Base-by-base conservation (phyloP, 345 rosid species). In the Populus pruinosa region DNA sequence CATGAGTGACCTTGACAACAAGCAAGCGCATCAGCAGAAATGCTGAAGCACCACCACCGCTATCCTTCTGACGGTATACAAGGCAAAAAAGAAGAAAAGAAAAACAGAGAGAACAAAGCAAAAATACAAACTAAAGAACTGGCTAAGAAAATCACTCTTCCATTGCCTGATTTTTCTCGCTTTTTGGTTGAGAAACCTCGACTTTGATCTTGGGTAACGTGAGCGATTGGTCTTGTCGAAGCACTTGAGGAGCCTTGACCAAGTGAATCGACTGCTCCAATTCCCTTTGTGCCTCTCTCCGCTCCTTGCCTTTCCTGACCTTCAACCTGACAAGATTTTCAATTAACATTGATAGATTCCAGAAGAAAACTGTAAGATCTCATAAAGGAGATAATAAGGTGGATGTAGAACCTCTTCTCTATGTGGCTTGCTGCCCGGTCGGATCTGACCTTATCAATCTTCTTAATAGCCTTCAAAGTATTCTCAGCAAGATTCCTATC, bases 401-500 rank as follows among this genome's bases (percentile, higher is more conserved):
- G 16, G 27, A 49, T 47, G 70, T 25, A 6, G 25, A 71, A 92
- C 98, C 98, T 91, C 79, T 62, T 75, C 9, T 64, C 38, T 18
- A 91, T 90, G 84, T 92, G 92, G n/a, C 73, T 77, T 25, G 71
- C 81, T 67, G 69, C 86, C 88, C 99, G 89, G 0, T 70, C 82
- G 6, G 72, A 77, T 85, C 92, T 90, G 77, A 96, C 88, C 86
- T 92, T 89, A 68, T 76, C 93, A n/a, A 96, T 94, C 91, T 85
- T 94, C 94, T 92, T 90, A 36, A 96, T 96, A 76, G 96, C 99
- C 84, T 65, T 78, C n/a, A 92, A 79, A 11, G 97, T 94, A 49
- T 87, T 83, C 85, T 88, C 91, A 1, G 92, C 85, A 35, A 91
- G 75, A 84, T 86, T 96, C 80, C 99, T 89, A 82, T 96, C 97